Percentiles rank a stretch among this genome's conserved stretches.
Evolutionary conservation across 768 basidiomycete species (phyloP).

Genomic region (Suillus fuscotomentosus): DNA sequence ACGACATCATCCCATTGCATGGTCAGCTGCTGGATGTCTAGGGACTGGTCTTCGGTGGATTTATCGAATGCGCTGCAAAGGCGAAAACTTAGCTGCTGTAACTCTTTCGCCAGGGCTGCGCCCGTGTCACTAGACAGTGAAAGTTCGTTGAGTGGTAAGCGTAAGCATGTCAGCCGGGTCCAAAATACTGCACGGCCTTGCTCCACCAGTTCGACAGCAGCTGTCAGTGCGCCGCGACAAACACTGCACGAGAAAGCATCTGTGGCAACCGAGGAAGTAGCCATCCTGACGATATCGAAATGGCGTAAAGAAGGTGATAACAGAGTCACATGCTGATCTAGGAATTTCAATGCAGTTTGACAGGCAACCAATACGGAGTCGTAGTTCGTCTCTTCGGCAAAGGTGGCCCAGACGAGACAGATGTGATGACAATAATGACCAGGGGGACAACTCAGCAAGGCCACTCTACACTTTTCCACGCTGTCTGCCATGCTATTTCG

Average conservation of each 20-base stretch:
- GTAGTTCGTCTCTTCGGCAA: constrained; percentile 18
- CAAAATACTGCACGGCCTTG: constrained; percentile 28
- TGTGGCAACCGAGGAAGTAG: not conserved
- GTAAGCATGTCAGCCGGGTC: constrained; percentile 24
- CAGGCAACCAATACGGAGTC: constrained; percentile 28
- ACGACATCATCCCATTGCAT: constrained; percentile 8
- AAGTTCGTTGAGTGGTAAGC: constrained; percentile 23
- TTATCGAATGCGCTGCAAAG: not conserved
- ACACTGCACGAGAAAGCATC: constrained; percentile 14
- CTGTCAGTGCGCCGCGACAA: constrained; percentile 1
- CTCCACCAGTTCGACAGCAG: constrained; percentile 28
- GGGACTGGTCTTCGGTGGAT: constrained; percentile 1
- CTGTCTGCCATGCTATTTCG: too few relatives aligned
- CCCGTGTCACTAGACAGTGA: not conserved
- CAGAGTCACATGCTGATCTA: constrained; percentile 17
- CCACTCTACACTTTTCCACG: too few relatives aligned
- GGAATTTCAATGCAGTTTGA: constrained; percentile 21
- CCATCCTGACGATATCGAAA: constrained; percentile 1
- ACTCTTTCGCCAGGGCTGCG: not conserved
- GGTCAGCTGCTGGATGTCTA: constrained; percentile 9
- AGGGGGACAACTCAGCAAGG: too few relatives aligned
- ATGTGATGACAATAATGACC: too few relatives aligned
- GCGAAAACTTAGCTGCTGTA: constrained; percentile 7
- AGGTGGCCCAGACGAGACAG: constrained; percentile 13
- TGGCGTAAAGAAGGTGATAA: constrained; percentile 15